Conservation (phyloP, 2,329 filamentous ascomycete genomes). For the Aspergillus brunneoviolaceus region DNA sequence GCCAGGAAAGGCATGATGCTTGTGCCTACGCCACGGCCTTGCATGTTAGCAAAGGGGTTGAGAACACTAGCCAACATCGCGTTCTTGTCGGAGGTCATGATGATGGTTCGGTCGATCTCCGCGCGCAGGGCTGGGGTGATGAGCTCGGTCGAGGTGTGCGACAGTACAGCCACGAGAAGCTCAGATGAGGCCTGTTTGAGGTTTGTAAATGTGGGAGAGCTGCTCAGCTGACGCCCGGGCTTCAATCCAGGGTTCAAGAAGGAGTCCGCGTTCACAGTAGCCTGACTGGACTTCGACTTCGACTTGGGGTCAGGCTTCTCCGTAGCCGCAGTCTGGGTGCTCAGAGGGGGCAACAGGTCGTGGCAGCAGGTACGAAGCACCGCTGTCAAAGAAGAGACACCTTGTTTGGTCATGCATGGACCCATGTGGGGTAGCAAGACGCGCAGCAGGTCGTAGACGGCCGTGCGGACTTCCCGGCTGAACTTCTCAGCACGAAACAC, state of each 20-base stretch:
- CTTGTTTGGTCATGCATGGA: slow-evolving; percentile 64
- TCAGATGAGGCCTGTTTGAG: slow-evolving; percentile 58
- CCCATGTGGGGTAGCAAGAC: slow-evolving; percentile 63
- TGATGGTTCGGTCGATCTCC: slow-evolving; percentile 76
- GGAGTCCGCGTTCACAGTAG: slow-evolving; percentile 64
- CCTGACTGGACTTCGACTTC: slow-evolving; percentile 37
- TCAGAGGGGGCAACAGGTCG: slow-evolving; percentile 62
- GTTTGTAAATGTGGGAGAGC: slow-evolving; percentile 28
- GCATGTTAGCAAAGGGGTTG: slow-evolving; percentile 67
- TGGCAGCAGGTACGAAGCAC: slow-evolving; percentile 69
- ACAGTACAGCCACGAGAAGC: slow-evolving; percentile 64
- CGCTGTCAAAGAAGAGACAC: slow-evolving; percentile 61
- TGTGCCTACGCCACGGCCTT: slow-evolving; percentile 61
- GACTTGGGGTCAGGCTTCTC: slow-evolving; percentile 40
- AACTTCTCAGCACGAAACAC: slow-evolving; percentile 60
- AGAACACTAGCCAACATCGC: slow-evolving; percentile 80
- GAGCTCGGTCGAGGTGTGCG: slow-evolving; percentile 62
- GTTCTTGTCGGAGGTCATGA: slow-evolving; percentile 66
- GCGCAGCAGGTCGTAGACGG: slow-evolving; percentile 60
- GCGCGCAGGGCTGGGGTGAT: slow-evolving; percentile 70
- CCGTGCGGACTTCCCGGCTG: slow-evolving; percentile 56
- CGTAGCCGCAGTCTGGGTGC: slow-evolving; percentile 34
- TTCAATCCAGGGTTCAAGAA: slow-evolving; percentile 58
- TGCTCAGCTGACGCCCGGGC: slow-evolving; percentile 23
- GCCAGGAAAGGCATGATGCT: slow-evolving; percentile 80